phyloP scores from a whole-genome alignment of 352 stramenopile genomes.

The Thraustochytrium striatum region DNA sequence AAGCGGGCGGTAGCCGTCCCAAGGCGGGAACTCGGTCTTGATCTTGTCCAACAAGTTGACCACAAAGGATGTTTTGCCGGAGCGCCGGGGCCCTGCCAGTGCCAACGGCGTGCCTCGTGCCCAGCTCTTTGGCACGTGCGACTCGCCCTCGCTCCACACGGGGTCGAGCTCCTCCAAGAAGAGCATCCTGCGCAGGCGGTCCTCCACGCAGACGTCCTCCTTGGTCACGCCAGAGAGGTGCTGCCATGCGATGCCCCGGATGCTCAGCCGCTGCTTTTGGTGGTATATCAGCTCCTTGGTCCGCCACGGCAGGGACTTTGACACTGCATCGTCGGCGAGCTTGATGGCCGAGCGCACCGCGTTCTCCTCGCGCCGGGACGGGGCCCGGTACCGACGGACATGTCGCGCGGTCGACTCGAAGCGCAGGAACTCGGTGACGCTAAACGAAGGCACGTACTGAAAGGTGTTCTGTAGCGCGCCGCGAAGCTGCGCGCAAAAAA shows the following conservation, averaged over 20 bases:
- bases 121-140: not conserved
- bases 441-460: too few relatives aligned
- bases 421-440: too few relatives aligned
- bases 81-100: not conserved
- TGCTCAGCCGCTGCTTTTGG: not conserved
- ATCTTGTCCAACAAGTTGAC: not conserved
- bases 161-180: conserved; percentile 16
- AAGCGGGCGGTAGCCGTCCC: too few relatives aligned
- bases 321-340: too few relatives aligned
- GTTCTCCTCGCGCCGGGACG: too few relatives aligned
- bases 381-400: too few relatives aligned
- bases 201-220: not conserved
- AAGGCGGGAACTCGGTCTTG: not conserved
- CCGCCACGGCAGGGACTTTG: too few relatives aligned
- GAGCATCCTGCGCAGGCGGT: not conserved
- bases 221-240: not conserved
- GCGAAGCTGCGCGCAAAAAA: too few relatives aligned
- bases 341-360: too few relatives aligned
- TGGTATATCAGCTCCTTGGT: not conserved
- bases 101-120: conserved; percentile 19
- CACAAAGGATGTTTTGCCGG: conserved; percentile 2
- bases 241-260: not conserved
- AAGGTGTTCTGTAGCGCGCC: too few relatives aligned
- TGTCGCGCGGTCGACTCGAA: too few relatives aligned
- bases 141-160: not conserved